Base-by-base conservation (phyloP, 2,329 filamentous ascomycete species). In the Fusarium sp. region DNA sequence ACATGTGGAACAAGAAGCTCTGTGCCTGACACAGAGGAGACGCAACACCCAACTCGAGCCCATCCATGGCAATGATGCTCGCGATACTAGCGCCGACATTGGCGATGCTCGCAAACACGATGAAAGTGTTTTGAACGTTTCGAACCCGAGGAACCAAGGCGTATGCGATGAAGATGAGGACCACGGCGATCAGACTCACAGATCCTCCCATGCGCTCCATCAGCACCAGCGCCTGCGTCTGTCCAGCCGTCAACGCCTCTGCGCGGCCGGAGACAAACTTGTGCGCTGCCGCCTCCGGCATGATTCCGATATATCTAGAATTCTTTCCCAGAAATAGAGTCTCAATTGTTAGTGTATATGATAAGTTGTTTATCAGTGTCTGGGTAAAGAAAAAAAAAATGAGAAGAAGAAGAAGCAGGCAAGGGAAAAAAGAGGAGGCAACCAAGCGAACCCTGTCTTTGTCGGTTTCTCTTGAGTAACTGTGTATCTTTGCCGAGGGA, bases 41-140 rank as follows among this genome's bases (percentile, higher is more conserved):
- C 0, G 83, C 80, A 22, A 85, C 82, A 2, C 90, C 90, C 38
- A 83, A 83, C 2, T 82, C 78, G 45, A 95, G 85, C 1, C 92
- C 93, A 18, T 90, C 88, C 64, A 90, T 89, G 7, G 92, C 92
- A 57, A 95, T 94, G 29, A 94, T 84, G 57, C 93, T 94, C 13
- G 92, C 93, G 50, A 87, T 83, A 73, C 89, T 89, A 14, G 89
- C 89, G 3, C 89, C 89, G 6, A 90, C 81, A 72, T 91, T 91
- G 68, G 89, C 87, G 29, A 90, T 84, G 22, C 89, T 90, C 7
- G 89, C 89, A 75, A 90, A 90, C 27, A 90, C 84, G 60, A 91
- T 90, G 71, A 91, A 91, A 1, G 88, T 89, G 76, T 90, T 91
- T 18, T 89, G 89, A 0, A 91, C 87, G 22, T 89, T 90, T 16